These are phyloP conservation scores for Ustanciosporium gigantosporum DNA, from an alignment of 1,284 basidiomycete genomes.

Conservation along the genomic window DNA sequence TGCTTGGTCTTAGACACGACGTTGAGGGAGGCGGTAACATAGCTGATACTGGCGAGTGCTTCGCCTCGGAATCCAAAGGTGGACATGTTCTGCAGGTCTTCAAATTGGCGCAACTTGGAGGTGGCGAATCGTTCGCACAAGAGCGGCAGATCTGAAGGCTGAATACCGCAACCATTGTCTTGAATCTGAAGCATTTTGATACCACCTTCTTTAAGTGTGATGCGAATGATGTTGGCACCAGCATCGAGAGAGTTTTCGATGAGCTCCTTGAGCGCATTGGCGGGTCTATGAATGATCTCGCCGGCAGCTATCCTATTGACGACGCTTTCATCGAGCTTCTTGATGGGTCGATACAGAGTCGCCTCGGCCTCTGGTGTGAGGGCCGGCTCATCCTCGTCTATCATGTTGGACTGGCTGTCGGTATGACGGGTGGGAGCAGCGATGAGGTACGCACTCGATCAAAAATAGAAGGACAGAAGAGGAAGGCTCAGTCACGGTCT, in stretches of 20 bases:
- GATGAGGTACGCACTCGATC: too few species aligned
- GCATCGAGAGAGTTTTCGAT: conserved; percentile 95
- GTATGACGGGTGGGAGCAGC: too few species aligned
- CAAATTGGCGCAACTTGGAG: conserved; percentile 84
- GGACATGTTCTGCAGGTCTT: conserved; percentile 79
- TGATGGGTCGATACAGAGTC: conserved; percentile 24
- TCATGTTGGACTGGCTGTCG: conserved; percentile 14
- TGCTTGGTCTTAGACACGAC: conserved; percentile 75
- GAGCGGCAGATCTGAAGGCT: conserved; percentile 76
- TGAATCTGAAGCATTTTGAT: conserved; percentile 93
- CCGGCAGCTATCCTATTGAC: conserved; percentile 71
- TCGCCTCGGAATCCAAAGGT: conserved; percentile 98
- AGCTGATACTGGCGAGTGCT: conserved; percentile 93
- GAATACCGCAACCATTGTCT: conserved; percentile 92
- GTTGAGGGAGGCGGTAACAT: conserved; percentile 79
- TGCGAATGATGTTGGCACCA: conserved; percentile 79
- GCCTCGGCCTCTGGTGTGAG: conserved; percentile 24
- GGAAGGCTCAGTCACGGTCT: too few species aligned
- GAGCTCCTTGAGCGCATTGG: conserved; percentile 94
- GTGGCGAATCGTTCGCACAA: conserved; percentile 95
- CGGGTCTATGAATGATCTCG: conserved; percentile 89
- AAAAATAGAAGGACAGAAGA: too few species aligned
- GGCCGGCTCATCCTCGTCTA: conserved; percentile 5
- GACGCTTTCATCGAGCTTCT: conserved; percentile 64
- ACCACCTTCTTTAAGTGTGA: conserved; percentile 92